These are phyloP conservation scores for Leishmania arabica DNA, from an alignment of 208 protist genomes.

Conservation along the genomic window DNA sequence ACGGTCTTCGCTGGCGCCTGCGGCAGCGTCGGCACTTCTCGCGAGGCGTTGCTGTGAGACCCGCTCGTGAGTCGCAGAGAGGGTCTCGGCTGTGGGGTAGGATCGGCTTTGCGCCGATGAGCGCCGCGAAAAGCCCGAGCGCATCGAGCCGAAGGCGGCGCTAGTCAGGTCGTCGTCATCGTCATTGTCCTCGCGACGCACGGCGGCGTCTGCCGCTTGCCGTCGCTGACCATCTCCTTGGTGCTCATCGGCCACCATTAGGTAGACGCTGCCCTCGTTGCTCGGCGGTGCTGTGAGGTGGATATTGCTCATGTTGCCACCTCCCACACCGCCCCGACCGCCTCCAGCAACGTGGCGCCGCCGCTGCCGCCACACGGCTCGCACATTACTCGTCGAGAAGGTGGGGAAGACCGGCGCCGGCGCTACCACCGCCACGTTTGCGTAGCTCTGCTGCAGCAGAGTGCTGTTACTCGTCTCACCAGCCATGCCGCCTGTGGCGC, in stretches of 20 bases:
- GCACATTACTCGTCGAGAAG: conserved; percentile 6
- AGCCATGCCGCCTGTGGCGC: neutral
- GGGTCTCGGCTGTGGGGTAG: neutral
- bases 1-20: neutral
- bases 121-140: conserved; percentile 4
- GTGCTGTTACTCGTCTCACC: neutral
- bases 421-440: conserved; percentile 17
- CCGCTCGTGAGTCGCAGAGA: neutral
- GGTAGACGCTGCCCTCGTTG: conserved; percentile 18
- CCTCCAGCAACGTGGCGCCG: neutral
- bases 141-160: conserved; percentile 27
- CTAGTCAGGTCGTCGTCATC: conserved; percentile 2
- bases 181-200: neutral
- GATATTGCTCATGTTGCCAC: neutral
- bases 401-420: conserved; percentile 19
- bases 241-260: neutral
- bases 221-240: neutral
- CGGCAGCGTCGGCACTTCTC: neutral
- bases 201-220: neutral
- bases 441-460: neutral
- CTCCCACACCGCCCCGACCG: neutral
- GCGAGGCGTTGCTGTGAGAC: too few relatives aligned
- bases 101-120: conserved; percentile 6
- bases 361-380: conserved; percentile 24
- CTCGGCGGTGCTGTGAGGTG: conserved; percentile 1